Conservation (phyloP, 495 filamentous ascomycete genomes). For the Endocarpon pusillum region DNA sequence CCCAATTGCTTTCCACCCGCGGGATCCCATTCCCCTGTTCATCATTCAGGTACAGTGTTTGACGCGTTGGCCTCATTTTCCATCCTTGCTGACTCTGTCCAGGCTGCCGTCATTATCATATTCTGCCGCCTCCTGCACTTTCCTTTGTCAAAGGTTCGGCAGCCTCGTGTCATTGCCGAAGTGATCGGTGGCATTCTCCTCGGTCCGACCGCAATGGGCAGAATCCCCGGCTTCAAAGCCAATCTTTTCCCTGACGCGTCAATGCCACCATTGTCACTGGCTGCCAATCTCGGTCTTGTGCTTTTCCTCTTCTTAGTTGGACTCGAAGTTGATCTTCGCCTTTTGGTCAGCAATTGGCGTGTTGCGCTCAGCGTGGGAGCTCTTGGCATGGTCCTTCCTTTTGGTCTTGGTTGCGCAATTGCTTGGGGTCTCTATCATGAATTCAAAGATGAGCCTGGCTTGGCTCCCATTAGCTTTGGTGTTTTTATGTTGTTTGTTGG, state of each 20-base stretch:
- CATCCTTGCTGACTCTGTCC: constrained; percentile 1
- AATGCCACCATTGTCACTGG: constrained; percentile 59
- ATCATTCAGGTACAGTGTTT: constrained; percentile 66
- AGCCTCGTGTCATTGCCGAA: constrained; percentile 90
- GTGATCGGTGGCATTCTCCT: constrained; percentile 85
- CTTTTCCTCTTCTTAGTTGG: constrained; percentile 89
- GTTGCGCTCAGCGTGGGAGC: constrained; percentile 67
- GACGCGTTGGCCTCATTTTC: constrained; percentile 2
- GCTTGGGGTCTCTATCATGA: constrained; percentile 74
- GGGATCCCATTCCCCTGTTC: constrained; percentile 81
- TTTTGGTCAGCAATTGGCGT: constrained; percentile 74
- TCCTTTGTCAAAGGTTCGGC: constrained; percentile 71
- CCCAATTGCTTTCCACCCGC: constrained; percentile 50
- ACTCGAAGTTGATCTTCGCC: constrained; percentile 79
- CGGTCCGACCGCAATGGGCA: constrained; percentile 73
- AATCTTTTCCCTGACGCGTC: constrained; percentile 61
- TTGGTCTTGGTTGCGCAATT: constrained; percentile 52
- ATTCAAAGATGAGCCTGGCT: constrained; percentile 48
- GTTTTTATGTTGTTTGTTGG: constrained; percentile 87
- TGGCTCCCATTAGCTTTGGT: constrained; percentile 52
- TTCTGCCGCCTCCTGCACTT: constrained; percentile 71
- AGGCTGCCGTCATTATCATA: constrained; percentile 81
- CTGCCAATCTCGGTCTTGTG: constrained; percentile 78
- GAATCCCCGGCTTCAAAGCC: constrained; percentile 61
- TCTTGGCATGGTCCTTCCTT: constrained; percentile 71